These are phyloP conservation scores for Euphrasia arctica DNA, from an alignment of 305 asterid species.

Conservation along the genomic window DNA sequence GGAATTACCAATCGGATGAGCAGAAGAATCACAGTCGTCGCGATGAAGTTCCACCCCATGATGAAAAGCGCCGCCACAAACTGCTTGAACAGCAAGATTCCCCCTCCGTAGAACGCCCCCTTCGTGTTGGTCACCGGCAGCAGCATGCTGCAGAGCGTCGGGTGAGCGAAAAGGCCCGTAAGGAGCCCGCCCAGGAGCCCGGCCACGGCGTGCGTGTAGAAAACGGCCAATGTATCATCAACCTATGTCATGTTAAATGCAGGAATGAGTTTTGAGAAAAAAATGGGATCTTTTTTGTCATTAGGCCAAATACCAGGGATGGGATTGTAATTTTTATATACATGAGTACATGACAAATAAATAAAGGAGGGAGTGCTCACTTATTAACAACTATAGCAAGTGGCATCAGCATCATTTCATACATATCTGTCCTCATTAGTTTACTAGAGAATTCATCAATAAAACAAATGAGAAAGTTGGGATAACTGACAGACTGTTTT, in stretches of 20 bases:
- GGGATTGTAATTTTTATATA: no score
- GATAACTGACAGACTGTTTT: not conserved
- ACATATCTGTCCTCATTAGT: no score
- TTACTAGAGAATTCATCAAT: no score
- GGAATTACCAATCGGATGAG: constrained; percentile 50
- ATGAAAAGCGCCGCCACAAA: constrained; percentile 61
- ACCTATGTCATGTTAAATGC: constrained; percentile 35
- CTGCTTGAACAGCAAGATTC: constrained; percentile 51
- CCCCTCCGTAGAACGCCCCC: constrained; percentile 68
- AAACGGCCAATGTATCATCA: constrained; percentile 74
- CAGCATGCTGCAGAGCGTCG: constrained; percentile 53
- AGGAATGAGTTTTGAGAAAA: not conserved
- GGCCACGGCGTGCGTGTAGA: constrained; percentile 78
- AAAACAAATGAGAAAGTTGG: not conserved
- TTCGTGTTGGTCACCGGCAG: constrained; percentile 57
- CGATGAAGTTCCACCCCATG: constrained; percentile 55
- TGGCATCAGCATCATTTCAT: no score
- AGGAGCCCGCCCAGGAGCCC: constrained; percentile 70
- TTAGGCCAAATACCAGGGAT: not conserved
- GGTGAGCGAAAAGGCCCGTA: constrained; percentile 72
- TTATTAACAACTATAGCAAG: no score
- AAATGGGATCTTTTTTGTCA: not conserved
- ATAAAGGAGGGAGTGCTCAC: no score
- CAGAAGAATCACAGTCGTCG: constrained; percentile 56
- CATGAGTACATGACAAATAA: no score